Base-by-base conservation (phyloP, 2,329 filamentous ascomycete genomes). In the Colletotrichum euphorbiae region DNA sequence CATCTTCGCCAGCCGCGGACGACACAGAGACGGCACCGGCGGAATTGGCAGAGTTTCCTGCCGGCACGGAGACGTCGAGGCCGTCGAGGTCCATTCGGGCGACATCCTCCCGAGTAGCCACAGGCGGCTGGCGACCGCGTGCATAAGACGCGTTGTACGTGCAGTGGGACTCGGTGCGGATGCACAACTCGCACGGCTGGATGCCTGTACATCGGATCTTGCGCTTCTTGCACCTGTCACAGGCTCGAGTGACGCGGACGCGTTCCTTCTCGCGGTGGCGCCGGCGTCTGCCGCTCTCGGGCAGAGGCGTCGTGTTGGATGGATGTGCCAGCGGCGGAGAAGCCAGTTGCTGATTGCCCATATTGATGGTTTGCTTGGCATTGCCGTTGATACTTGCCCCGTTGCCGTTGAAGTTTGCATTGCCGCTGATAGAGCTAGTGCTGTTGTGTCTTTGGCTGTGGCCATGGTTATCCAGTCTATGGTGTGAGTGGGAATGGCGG, bases 81-180 rank as follows among this genome's bases (percentile, higher is more conserved):
- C 56, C 52, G 57, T 52, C 50, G 51, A 46, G 61, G 59, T 56
- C 38, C 54, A 58, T 61, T 38, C 55, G 51, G 61, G 46, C 59
- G 38, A 61, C 57, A 62, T 68, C 46, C 63, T 69, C 48, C 65
- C 72, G 52, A 64, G 54, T 56, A 31, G 78, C 73, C 42, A 83
- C 75, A 33, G 79, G 77, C 7, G 82, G 81, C 38, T 81, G 67
- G 69, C 82, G 76, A 4, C 82, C 82, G 69, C 84, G 76, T 17
- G 80, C 82, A 71, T 87, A 87, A 0, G 79, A 78, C 19, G 84
- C 83, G 24, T 81, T 81, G 70, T 84, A 87, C 17, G 82, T 82
- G 74, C 85, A 87, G 13, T 70, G 69, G 6, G 72, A 70, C 28
- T 72, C 74, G 17, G 75, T 73, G 38, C 76, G 77, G 51, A 74